These are phyloP conservation scores for Pythium phragmiticola DNA, from an alignment of 352 stramenopile genomes.

Conservation along the genomic window DNA sequence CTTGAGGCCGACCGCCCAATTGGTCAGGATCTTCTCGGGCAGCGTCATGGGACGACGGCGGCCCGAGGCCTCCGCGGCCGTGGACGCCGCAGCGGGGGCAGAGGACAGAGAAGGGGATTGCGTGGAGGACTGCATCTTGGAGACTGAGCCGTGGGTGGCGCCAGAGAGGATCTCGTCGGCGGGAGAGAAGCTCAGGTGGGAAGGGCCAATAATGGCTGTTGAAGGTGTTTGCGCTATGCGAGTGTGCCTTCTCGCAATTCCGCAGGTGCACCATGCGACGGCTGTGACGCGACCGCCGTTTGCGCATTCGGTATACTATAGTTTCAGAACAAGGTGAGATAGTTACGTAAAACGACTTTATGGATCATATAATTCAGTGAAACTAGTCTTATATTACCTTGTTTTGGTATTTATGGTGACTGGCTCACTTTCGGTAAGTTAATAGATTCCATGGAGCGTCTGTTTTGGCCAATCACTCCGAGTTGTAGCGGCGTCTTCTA, in stretches of 20 bases:
- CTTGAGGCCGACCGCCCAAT: slow-evolving; percentile 72
- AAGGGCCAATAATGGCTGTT: neutral
- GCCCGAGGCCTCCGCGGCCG: slow-evolving; percentile 5
- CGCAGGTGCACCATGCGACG: neutral
- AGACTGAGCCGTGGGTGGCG: slow-evolving; percentile 7
- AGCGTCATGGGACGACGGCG: slow-evolving; percentile 65
- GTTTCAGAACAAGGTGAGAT: slow-evolving; percentile 5
- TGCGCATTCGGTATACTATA: slow-evolving; percentile 16
- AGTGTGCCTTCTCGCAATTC: slow-evolving; percentile 6
- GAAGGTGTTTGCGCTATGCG: slow-evolving; percentile 26
- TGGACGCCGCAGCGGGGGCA: neutral
- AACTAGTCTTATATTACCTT: neutral
- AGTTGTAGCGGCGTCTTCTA: neutral
- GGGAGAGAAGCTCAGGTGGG: neutral
- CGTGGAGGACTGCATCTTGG: slow-evolving; percentile 28
- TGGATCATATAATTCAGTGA: no score
- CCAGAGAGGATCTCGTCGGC: no score
- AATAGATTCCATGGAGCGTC: neutral
- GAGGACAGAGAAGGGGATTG: slow-evolving; percentile 2
- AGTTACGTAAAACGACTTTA: no score
- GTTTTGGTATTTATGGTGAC: neutral
- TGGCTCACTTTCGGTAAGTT: slow-evolving; percentile 12
- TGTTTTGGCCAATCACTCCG: slow-evolving; percentile 6
- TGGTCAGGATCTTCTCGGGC: slow-evolving; percentile 79
- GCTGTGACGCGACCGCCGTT: slow-evolving; percentile 22